phyloP scores from a whole-genome alignment of 208 protist species.

The Endotrypanum monterogeii region DNA sequence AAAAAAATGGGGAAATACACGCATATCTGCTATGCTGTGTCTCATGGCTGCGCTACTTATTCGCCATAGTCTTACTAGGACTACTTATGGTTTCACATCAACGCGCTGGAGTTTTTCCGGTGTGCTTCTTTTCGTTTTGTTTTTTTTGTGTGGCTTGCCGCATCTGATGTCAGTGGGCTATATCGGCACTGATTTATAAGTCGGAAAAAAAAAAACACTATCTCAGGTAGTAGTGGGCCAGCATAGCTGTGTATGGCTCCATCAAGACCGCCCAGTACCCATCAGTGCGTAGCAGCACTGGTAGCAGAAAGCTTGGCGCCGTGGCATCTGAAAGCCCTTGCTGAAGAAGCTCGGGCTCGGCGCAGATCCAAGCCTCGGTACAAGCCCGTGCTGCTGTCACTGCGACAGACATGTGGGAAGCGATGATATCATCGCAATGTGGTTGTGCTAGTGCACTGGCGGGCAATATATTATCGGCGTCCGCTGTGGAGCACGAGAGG shows the following conservation, averaged over 20 bases:
- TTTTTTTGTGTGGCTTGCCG: neutral
- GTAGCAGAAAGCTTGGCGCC: neutral
- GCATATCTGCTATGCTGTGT: too few relatives aligned
- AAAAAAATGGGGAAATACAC: too few relatives aligned
- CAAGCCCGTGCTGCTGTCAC: conserved; percentile 11
- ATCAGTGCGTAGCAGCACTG: conserved; percentile 20
- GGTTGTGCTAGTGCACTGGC: neutral
- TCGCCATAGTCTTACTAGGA: too few relatives aligned
- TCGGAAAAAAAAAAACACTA: neutral
- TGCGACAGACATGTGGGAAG: neutral
- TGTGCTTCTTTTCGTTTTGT: neutral
- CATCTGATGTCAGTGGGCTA: neutral
- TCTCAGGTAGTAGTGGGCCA: conserved; percentile 17
- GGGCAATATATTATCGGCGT: neutral
- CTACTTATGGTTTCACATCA: too few relatives aligned
- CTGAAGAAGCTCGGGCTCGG: conserved; percentile 15
- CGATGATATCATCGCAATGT: neutral
- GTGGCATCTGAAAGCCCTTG: neutral
- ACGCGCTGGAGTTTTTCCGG: neutral
- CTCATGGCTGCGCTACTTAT: too few relatives aligned
- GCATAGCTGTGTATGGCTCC: conserved; percentile 32
- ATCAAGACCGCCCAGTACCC: conserved; percentile 27
- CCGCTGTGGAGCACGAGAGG: conserved; percentile 6
- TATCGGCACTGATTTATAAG: neutral
- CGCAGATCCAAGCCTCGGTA: conserved; percentile 6